Base-by-base conservation (phyloP, 1,284 basidiomycete genomes). In the Fistulinella cinereoalba region DNA sequence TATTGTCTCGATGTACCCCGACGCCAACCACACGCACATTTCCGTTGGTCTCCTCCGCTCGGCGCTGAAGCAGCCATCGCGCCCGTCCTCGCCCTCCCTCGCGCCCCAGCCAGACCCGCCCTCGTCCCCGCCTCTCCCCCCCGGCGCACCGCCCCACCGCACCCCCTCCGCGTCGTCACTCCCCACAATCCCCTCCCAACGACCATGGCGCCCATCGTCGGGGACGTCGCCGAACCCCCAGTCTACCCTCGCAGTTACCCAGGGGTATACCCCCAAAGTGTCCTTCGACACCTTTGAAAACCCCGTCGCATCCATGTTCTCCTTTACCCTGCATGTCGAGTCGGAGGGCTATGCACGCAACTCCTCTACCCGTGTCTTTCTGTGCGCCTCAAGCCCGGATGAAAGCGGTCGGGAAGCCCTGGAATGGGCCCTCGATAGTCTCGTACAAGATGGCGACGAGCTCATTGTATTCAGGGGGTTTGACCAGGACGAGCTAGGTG, bases 371-470 rank as follows among this genome's bases (percentile, higher is more conserved):
- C 80, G 96, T 1, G 92, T 92, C 0, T 97, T 95, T 67, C 77
- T 97, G 10, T 94, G 92, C 47, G 94, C 94, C 0, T 80, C 92
- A 1, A 92, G 91, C 41, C 77, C 87, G 0, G 95, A 98, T 60
- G 92, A 95, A 69, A 88, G 85, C 50, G 92, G 92, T 0, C 69
- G 73, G 11, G 81, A 92, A 57, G 93, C 93, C 1, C 71, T 97
- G 15, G 90, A 95, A 51, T 97, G 93, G 94, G 76, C 85, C 33
- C 78, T 97, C 53, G 90, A 94, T 59, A 77, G 79, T 41, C 75
- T 97, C 9, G 84, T 88, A 9, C 92, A 96, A 68, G 93, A 97
- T 55, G 91, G 92, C 4, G 96, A 98, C 65, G 96, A 98, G 67
- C 73, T 98, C 23, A 85, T 99, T 45, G 89, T 97, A 5, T 88